These are phyloP conservation scores for Tympanopsis confertula DNA, from an alignment of 2,329 filamentous ascomycete species.

Conservation along the genomic window DNA sequence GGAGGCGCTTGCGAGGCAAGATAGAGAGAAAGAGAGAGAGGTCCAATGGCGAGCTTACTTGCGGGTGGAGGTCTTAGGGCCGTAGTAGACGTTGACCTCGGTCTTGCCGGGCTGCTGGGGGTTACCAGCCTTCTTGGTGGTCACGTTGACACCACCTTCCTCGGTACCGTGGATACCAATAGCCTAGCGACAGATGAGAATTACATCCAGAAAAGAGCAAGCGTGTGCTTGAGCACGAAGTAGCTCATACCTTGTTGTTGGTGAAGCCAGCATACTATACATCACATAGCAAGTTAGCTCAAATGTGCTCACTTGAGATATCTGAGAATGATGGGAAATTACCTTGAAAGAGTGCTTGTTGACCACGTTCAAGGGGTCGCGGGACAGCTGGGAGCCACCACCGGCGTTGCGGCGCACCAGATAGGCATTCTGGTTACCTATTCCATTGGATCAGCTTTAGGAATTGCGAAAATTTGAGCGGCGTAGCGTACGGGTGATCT, in stretches of 20 bases:
- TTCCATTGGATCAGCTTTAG: slow-evolving; percentile 1
- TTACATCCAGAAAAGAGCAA: background rate
- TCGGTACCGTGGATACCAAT: slow-evolving; percentile 66
- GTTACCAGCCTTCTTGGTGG: slow-evolving; percentile 72
- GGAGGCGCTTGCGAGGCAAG: no score
- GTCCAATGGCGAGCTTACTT: slow-evolving; percentile 47
- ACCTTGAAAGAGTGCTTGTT: slow-evolving; percentile 92
- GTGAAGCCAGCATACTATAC: slow-evolving; percentile 77
- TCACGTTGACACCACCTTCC: slow-evolving; percentile 69
- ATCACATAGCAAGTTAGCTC: slow-evolving; percentile 80
- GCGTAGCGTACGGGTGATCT: slow-evolving; percentile 72
- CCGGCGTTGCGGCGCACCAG: slow-evolving; percentile 77
- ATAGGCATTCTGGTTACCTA: slow-evolving; percentile 80
- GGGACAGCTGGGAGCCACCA: slow-evolving; percentile 81
- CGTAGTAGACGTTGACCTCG: slow-evolving; percentile 56
- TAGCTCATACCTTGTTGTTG: slow-evolving; percentile 38
- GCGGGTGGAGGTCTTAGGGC: slow-evolving; percentile 61
- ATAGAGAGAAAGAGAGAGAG: background rate
- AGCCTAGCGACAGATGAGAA: slow-evolving; percentile 36
- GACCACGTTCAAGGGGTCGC: slow-evolving; percentile 83
- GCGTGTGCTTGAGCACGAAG: background rate
- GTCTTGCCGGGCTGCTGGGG: slow-evolving; percentile 62
- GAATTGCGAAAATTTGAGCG: slow-evolving; percentile 2
- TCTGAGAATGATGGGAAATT: no score
- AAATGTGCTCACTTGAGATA: no score